Evolutionary conservation across 352 stramenopile species (phyloP), one percentile per base, ranked within the genome.

Genomic region (Phytophthora pistaciae): DNA sequence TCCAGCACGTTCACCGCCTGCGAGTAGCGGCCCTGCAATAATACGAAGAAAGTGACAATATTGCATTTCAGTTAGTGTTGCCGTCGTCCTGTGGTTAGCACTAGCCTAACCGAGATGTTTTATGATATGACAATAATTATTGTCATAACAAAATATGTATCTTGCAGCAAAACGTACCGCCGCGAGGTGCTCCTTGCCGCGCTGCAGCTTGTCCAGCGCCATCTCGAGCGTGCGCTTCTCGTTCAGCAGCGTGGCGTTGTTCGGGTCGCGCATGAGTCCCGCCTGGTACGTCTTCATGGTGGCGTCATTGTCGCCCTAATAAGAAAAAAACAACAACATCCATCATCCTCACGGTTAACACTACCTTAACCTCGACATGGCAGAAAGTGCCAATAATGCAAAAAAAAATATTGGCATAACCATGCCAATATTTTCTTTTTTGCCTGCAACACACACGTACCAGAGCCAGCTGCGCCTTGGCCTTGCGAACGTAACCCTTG

Each of bases 401-500:
- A 57, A 42, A 36, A 23, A 25, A n/a, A 49, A 56, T 44, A 44
- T 33, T 50, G 25, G 5, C 13, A 54, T 50, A 23, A 33, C 27
- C 31, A 29, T 16, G 16, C 20, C 29, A 59, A 59, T 29, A 23
- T 27, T 42, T 46, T 40, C 27, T 57, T 18, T 49, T 18, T n/a
- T 23, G 18, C 27, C 36, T 21, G 27, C 27, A 31, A 31, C 27
- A 8, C 25, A 33, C 0, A 73, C 77, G 29, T 75, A 94, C 87
- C 68, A 95, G 64, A 25, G 87, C 85, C 16, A 96, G 74, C 63
- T 95, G 88, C n/a, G 87, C 84, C 77, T 96, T 97, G 56, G 87
- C 91, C 72, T 97, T 97, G 59, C 94, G 90, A 27, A 98, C 74
- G 75, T 98, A 97, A 1, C 91, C 93, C 72, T 98, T 98, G 46